A percentile compares a stretch with the other conserved stretches of the same genome.
Evolutionary conservation across 2,329 filamentous ascomycete species (phyloP).

Genomic region (Penicillium verrucosum): DNA sequence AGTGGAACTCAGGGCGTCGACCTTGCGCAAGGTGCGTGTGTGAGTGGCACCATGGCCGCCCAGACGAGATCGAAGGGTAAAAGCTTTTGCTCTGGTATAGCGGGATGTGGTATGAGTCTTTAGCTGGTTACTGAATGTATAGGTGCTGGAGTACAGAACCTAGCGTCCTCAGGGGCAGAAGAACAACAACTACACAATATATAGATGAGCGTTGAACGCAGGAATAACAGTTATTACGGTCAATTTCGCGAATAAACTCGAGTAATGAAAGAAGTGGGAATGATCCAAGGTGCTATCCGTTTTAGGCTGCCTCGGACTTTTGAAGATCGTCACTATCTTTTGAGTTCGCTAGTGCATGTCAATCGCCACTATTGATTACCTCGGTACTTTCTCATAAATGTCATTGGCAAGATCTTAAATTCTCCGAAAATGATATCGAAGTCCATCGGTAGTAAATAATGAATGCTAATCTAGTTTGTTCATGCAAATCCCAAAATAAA

Average conservation of each 20-base stretch:
- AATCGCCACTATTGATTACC: not conserved
- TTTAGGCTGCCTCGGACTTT: not conserved
- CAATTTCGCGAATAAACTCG: too few species aligned
- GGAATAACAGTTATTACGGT: too few species aligned
- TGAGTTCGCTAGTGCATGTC: not conserved
- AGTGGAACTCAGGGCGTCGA: too few species aligned
- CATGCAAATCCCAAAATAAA: not conserved
- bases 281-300: not conserved
- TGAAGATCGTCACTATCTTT: not conserved
- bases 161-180: too few species aligned
- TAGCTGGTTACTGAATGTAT: too few species aligned
- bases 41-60: not conserved
- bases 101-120: too few species aligned
- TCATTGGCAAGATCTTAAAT: not conserved
- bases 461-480: slow-evolving; percentile 2
- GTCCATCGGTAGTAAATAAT: slow-evolving; percentile 13
- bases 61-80: slow-evolving; percentile 1
- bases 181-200: too few species aligned
- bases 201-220: too few species aligned
- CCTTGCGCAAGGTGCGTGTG: too few species aligned
- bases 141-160: too few species aligned
- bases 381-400: not conserved
- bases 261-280: too few species aligned
- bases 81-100: not conserved
- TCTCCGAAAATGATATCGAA: slow-evolving; percentile 19